phyloP scores from a whole-genome alignment of 805 yeast species.

The Metschnikowia kofuensis region DNA sequence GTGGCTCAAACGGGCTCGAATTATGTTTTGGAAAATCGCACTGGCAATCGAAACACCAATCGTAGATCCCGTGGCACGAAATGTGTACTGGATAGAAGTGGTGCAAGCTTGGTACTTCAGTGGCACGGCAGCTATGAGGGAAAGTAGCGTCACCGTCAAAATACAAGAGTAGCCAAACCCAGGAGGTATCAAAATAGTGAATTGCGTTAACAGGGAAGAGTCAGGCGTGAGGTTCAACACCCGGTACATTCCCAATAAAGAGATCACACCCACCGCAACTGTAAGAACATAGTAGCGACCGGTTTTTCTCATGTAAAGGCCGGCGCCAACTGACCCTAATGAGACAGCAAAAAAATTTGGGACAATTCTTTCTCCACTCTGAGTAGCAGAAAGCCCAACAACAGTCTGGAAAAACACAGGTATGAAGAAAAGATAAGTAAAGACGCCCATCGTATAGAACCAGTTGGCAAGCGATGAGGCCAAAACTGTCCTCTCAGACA shows the following conservation, averaged over 20 bases:
- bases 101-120: constrained; percentile 73
- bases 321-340: constrained; percentile 63
- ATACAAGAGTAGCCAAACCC: constrained; percentile 67
- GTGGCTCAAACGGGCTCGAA: constrained; percentile 25
- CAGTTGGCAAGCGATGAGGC: constrained; percentile 67
- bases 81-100: constrained; percentile 86
- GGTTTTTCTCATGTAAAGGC: constrained; percentile 62
- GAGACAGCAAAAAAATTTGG: constrained; percentile 72
- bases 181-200: constrained; percentile 45
- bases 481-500: constrained; percentile 57
- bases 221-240: constrained; percentile 30
- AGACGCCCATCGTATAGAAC: constrained; percentile 68
- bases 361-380: constrained; percentile 55
- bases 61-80: constrained; percentile 84
- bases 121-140: constrained; percentile 75
- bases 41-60: constrained; percentile 72
- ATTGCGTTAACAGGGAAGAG: constrained; percentile 38
- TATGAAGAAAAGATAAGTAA: constrained; percentile 60
- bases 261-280: constrained; percentile 37
- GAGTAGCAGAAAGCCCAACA: constrained; percentile 48
- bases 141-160: constrained; percentile 68
- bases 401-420: constrained; percentile 68
- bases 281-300: constrained; percentile 59
- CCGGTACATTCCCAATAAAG: constrained; percentile 46
- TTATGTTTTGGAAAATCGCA: constrained; percentile 57